Evolutionary conservation across 2,329 filamentous ascomycete species (phyloP), one percentile per base, ranked within the genome.

Genomic region (Hymenoscyphus fructigenus): DNA sequence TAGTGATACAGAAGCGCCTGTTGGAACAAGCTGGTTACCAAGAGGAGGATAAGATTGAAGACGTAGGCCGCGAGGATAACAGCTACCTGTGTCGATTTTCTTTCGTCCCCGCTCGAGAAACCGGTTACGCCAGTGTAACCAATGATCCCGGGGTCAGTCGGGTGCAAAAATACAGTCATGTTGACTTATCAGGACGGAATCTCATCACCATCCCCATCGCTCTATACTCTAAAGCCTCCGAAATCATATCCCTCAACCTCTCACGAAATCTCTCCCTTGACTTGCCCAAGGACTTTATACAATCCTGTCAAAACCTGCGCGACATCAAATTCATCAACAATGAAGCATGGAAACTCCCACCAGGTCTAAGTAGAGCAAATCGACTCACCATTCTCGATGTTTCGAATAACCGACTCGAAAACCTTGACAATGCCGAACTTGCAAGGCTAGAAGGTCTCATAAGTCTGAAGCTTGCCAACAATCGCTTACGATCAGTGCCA

Each of bases 311-410:
- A 71, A 93, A 94, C 73, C 81, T 99, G 23, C 88, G 94, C 60
- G 95, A 99, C 76, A 95, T 99, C 82, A 97, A 96, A 74, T 99
- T 91, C 78, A 93, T 91, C 71, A 94, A 93, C 75, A 98, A 98
- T 73, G 95, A 99, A 76, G 92, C 93, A 2, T 88, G 91, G 76
- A 89, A 90, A 72, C 80, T 99, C 28, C 95, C 95, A 3, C 85
- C 88, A 6, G 97, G 93, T 76, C 83, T 99, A 61, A 88, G 91
- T 68, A 83, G 93, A 71, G 94, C 95, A 29, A 88, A 82, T 68
- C 88, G 88, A 67, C 82, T 99, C 71, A 97, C 92, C 0, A 93
- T 92, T 73, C 84, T 99, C 67, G 95, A 99, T 75, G 89, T 97
- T 3, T 97, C 94, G 2, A 98, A 98, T 78, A 99, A 99, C 75